A percentile compares a stretch with the other conserved stretches of the same genome.
Evolutionary conservation across 2,329 filamentous ascomycete genomes (phyloP).

Genomic region (Trichophyton simii): DNA sequence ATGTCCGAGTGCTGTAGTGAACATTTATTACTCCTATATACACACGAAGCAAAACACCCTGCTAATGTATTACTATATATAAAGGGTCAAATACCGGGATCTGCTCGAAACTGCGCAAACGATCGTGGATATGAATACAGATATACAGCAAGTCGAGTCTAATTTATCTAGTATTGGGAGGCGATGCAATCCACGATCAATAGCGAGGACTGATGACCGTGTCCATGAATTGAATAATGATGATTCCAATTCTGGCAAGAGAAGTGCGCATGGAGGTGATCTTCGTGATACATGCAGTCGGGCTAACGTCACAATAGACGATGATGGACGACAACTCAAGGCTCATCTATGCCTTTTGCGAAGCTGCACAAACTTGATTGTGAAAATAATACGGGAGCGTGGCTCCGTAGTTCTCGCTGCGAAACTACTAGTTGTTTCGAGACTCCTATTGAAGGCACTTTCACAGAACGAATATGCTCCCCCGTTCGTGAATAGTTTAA

Average conservation of each 20-base stretch:
- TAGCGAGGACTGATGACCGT: conserved; percentile 51
- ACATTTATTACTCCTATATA: background rate
- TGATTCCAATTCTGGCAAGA: conserved; percentile 23
- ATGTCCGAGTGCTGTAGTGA: conserved; percentile 17
- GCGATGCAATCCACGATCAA: conserved; percentile 59
- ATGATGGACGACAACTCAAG: conserved; percentile 33
- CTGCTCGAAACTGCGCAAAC: conserved; percentile 82
- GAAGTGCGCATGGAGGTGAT: background rate
- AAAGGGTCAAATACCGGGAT: conserved; percentile 63
- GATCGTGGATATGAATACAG: conserved; percentile 77
- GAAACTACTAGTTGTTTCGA: conserved; percentile 63
- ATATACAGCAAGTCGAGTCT: conserved; percentile 62
- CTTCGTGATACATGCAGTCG: background rate
- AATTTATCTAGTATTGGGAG: conserved; percentile 60
- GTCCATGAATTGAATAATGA: conserved; percentile 38
- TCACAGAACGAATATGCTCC: conserved; percentile 39
- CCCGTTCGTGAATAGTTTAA: conserved; percentile 49
- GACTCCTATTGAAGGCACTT: conserved; percentile 63
- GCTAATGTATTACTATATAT: background rate
- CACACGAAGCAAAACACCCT: conserved; percentile 8
- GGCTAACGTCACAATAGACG: conserved; percentile 19
- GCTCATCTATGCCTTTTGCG: conserved; percentile 48
- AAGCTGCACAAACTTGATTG: conserved; percentile 41
- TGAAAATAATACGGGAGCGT: conserved; percentile 40
- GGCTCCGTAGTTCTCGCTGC: conserved; percentile 45